Evolutionary conservation across 108 stramenopile genomes (phyloP).

Genomic region (Cyclostephanos tholiformis): DNA sequence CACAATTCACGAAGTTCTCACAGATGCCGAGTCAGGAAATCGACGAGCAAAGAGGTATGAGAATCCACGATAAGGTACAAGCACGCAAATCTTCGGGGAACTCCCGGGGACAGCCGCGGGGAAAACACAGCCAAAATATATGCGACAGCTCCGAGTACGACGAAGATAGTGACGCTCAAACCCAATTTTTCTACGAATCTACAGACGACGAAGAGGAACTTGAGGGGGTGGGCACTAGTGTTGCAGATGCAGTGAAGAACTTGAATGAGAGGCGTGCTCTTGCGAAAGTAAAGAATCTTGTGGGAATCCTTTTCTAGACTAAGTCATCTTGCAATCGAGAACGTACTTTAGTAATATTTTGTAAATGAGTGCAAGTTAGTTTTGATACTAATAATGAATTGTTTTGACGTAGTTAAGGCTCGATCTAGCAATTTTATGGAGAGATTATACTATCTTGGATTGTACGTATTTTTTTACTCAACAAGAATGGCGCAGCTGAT

Average conservation of each 20-base stretch:
- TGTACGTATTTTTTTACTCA: too few relatives aligned
- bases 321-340: too few relatives aligned
- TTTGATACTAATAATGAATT: too few relatives aligned
- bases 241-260: conserved; percentile 12
- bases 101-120: background rate
- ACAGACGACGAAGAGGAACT: conserved; percentile 16
- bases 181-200: conserved; percentile 21
- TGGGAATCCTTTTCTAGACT: background rate
- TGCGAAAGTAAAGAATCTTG: conserved; percentile 20
- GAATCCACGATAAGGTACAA: too few relatives aligned
- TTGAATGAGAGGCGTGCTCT: conserved; percentile 14
- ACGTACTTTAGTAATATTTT: too few relatives aligned
- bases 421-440: too few relatives aligned
- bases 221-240: conserved; percentile 14
- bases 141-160: background rate
- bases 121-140: background rate
- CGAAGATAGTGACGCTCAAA: conserved; percentile 15
- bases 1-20: background rate
- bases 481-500: too few relatives aligned
- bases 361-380: too few relatives aligned
- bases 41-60: background rate
- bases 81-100: background rate
- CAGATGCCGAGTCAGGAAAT: background rate
- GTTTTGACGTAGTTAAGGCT: too few relatives aligned
- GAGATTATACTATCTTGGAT: too few relatives aligned